Percentiles rank a stretch among this genome's conserved stretches.
These are phyloP conservation scores for Colletotrichum aenigma DNA, from an alignment of 2,329 filamentous ascomycete genomes.

Conservation along the genomic window DNA sequence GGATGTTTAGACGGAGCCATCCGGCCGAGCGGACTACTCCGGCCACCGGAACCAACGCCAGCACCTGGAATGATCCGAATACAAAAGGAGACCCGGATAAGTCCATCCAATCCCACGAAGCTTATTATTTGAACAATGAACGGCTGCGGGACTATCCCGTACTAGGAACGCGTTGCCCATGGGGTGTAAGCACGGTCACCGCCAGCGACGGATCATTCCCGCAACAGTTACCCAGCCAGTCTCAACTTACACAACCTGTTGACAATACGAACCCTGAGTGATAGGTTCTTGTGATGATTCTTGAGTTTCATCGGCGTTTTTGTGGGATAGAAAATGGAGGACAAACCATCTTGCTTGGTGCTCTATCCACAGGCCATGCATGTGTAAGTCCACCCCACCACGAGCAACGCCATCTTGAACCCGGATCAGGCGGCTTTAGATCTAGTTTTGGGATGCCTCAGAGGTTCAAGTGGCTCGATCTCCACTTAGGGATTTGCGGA, in stretches of 20 bases:
- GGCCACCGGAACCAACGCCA: not conserved
- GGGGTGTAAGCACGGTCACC: not conserved
- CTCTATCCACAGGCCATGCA: not conserved
- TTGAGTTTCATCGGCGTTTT: not conserved
- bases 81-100: not conserved
- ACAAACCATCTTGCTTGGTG: not conserved
- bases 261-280: not conserved
- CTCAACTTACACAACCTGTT: not conserved
- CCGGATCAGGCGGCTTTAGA: not conserved
- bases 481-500: not conserved
- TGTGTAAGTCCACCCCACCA: not conserved
- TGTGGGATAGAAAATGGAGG: not conserved
- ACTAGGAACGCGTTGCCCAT: not conserved
- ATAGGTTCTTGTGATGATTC: fast-evolving
- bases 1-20: not conserved
- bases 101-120: not conserved
- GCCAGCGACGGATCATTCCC: not conserved
- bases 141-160: not conserved
- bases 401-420: not conserved
- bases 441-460: not conserved
- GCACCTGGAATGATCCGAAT: not conserved
- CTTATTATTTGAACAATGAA: not conserved
- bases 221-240: not conserved
- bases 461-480: not conserved
- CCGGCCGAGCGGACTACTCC: not conserved